A percentile compares a stretch with the other conserved stretches of the same genome.
Conservation (phyloP, 768 basidiomycete genomes). For the Clitopilus passeckerianus region DNA sequence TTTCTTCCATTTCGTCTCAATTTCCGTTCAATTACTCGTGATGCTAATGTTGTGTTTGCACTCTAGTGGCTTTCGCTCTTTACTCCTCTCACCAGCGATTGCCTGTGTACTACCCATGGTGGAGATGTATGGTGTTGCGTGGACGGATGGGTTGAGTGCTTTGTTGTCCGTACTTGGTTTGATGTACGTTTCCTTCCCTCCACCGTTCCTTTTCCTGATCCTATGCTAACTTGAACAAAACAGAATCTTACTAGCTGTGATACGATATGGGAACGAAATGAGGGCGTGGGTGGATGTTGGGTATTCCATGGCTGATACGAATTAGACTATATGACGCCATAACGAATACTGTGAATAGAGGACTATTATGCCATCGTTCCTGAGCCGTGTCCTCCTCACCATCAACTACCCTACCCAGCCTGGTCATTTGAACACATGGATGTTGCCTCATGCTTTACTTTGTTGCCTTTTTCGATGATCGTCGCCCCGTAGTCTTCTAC, state of each 20-base stretch:
- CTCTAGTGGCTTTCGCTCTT: slow-evolving; percentile 41
- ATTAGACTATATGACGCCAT: slow-evolving; percentile 15
- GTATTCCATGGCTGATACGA: slow-evolving; percentile 38
- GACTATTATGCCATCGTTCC: no score
- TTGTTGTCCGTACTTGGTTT: slow-evolving; percentile 42
- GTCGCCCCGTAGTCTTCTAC: no score
- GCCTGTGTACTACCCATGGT: slow-evolving; percentile 50
- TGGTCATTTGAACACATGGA: no score
- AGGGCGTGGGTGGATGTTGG: slow-evolving; percentile 54
- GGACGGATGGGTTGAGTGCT: slow-evolving; percentile 43
- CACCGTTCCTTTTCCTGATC: no score
- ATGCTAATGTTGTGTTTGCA: no score
- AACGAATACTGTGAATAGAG: no score
- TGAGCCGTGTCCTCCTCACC: no score
- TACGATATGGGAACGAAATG: slow-evolving; percentile 53
- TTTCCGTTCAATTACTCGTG: no score
- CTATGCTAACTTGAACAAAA: not conserved
- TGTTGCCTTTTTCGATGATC: no score
- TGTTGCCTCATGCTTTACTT: slow-evolving; percentile 21
- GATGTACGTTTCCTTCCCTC: slow-evolving; percentile 37
- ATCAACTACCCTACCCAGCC: no score
- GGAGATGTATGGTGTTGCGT: slow-evolving; percentile 43
- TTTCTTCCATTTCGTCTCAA: not conserved
- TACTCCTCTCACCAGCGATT: slow-evolving; percentile 37
- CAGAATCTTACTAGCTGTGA: slow-evolving; percentile 48